phyloP scores from a whole-genome alignment of 2,329 filamentous ascomycete genomes.

The Botrytis deweyae region DNA sequence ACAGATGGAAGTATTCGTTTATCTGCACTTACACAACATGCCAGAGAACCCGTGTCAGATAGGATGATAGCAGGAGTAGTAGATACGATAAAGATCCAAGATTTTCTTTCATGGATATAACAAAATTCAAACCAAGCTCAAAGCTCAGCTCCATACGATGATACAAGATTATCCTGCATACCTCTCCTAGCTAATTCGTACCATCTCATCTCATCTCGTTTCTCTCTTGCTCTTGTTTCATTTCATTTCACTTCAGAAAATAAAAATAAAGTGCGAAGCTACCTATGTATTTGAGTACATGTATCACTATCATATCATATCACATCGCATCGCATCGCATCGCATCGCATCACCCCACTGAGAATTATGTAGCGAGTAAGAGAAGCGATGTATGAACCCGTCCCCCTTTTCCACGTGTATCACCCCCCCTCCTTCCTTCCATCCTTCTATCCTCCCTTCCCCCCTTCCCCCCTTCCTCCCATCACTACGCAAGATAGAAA shows the following conservation, averaged over 20 bases:
- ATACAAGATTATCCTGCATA: not conserved
- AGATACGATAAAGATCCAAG: not conserved
- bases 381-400: too few species aligned
- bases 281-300: not conserved
- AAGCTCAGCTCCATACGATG: not conserved
- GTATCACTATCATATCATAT: not conserved
- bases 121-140: too few species aligned
- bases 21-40: accelerated
- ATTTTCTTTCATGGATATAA: too few species aligned
- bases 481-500: too few species aligned
- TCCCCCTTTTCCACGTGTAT: too few species aligned
- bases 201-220: not conserved
- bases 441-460: too few species aligned
- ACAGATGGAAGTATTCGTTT: not conserved
- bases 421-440: too few species aligned
- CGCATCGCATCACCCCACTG: not conserved
- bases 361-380: too few species aligned
- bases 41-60: not conserved
- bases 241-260: too few species aligned
- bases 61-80: accelerated
- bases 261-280: not conserved
- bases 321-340: too few species aligned
- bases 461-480: too few species aligned
- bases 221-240: not conserved
- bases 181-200: not conserved